Percentiles rank a stretch among this genome's conserved stretches.
Evolutionary conservation across 139 green algal genomes (phyloP).

Genomic region (Tetradesmus lagerheimii): DNA sequence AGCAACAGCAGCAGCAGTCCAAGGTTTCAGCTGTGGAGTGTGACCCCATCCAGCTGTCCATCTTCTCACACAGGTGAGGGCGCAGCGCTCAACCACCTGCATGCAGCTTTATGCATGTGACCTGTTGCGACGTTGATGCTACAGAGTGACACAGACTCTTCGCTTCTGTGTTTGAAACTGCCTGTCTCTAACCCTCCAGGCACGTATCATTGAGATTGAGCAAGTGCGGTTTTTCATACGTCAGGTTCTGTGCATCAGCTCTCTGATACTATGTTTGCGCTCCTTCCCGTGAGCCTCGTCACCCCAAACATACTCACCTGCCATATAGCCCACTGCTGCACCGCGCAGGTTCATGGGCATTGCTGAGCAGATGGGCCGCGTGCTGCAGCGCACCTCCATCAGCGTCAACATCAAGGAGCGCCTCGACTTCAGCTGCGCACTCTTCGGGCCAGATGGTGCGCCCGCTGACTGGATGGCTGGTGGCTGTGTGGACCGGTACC

Average conservation of each 20-base stretch:
- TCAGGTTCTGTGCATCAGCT: too few relatives aligned
- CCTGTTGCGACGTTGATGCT: too few relatives aligned
- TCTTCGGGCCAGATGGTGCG: conserved; percentile 86
- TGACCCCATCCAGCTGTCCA: conserved; percentile 95
- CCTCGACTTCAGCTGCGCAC: conserved; percentile 97
- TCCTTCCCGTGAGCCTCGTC: too few relatives aligned
- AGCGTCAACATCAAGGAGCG: conserved; percentile 99
- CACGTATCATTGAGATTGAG: too few relatives aligned
- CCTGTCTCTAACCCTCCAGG: too few relatives aligned
- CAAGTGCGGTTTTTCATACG: too few relatives aligned
- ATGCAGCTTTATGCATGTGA: background rate
- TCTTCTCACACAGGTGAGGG: conserved; percentile 91
- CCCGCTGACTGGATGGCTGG: too few relatives aligned
- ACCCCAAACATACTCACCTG: too few relatives aligned
- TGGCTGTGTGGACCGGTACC: too few relatives aligned
- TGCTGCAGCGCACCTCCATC: conserved; percentile 93
- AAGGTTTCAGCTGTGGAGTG: conserved; percentile 43
- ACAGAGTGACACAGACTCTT: too few relatives aligned
- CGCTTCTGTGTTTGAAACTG: too few relatives aligned
- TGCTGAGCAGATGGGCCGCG: conserved; percentile 98
- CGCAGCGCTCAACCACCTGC: background rate
- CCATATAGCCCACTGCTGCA: background rate
- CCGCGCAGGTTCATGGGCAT: conserved; percentile 96
- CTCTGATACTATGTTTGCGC: too few relatives aligned
- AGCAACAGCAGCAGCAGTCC: background rate